Conservation (phyloP, 306 rosid species). For the Cucumis cinereus region DNA sequence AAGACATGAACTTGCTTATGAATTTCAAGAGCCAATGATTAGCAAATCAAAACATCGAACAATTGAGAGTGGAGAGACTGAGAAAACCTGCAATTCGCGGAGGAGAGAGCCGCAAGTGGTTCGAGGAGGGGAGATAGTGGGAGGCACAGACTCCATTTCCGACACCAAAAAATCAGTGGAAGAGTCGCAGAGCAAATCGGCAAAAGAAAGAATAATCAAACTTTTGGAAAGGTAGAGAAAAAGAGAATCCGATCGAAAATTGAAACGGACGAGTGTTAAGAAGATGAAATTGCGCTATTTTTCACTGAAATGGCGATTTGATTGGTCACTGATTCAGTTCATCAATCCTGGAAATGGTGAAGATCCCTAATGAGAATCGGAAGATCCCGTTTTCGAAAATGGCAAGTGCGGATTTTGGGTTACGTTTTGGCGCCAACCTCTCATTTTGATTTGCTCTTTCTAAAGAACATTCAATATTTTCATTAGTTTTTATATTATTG, state of each 20-base stretch:
- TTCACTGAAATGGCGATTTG: neutral
- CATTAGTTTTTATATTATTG: neutral
- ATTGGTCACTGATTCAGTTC: neutral
- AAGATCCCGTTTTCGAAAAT: slow-evolving; percentile 2
- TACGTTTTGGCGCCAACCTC: slow-evolving; percentile 48
- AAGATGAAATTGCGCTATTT: neutral
- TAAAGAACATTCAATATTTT: neutral
- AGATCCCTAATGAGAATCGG: neutral
- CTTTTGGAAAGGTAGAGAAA: slow-evolving; percentile 13
- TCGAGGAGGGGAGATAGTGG: slow-evolving; percentile 58
- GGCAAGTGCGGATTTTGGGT: slow-evolving; percentile 11
- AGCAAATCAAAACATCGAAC: neutral
- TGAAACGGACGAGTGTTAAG: slow-evolving; percentile 8
- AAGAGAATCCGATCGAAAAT: neutral
- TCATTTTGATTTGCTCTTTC: neutral
- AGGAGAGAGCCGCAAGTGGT: slow-evolving; percentile 94
- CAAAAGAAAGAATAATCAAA: neutral
- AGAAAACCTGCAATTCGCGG: slow-evolving; percentile 63
- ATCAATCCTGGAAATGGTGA: neutral
- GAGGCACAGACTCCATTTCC: slow-evolving; percentile 28
- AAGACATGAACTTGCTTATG: neutral
- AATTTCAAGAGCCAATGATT: too few species aligned
- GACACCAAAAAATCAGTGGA: neutral
- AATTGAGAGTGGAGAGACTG: neutral
- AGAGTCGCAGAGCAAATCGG: neutral